Evolutionary conservation across 1,284 basidiomycete genomes (phyloP).

Genomic region (Peniophora sp.): DNA sequence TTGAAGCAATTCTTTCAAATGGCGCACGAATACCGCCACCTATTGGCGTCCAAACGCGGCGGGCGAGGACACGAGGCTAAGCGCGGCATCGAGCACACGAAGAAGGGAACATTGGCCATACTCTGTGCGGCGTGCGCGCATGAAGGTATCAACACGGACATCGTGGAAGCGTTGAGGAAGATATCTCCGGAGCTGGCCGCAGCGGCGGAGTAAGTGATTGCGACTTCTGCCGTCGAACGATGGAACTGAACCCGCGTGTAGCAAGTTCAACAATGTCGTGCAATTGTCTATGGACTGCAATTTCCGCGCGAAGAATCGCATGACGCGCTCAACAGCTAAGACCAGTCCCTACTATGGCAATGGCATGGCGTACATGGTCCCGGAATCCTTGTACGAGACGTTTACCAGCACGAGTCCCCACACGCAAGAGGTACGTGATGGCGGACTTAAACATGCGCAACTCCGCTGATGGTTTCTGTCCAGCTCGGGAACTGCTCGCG

Average conservation of each 20-base stretch:
- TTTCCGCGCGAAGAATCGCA: neutral
- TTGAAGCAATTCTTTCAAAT: neutral
- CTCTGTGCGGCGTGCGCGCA: neutral
- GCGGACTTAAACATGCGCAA: neutral
- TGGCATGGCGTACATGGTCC: neutral
- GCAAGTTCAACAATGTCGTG: neutral
- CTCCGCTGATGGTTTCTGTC: neutral
- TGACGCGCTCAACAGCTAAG: neutral
- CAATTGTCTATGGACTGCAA: neutral
- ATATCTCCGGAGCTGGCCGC: neutral
- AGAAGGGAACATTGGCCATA: neutral
- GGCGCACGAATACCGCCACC: neutral
- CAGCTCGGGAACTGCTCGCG: constrained; percentile 10
- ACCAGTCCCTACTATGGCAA: neutral
- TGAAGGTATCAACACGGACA: neutral
- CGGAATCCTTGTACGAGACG: neutral
- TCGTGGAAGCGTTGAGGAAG: neutral
- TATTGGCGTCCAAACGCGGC: neutral
- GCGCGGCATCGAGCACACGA: too few relatives aligned
- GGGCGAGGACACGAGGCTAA: neutral
- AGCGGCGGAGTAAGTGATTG: too few relatives aligned
- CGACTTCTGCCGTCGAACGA: too few relatives aligned
- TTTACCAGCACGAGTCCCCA: neutral
- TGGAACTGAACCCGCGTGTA: too few relatives aligned
- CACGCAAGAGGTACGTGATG: neutral